These are phyloP conservation scores for Calamus simplicifolius DNA, from an alignment of 176 grass and related monocot species.

Conservation along the genomic window DNA sequence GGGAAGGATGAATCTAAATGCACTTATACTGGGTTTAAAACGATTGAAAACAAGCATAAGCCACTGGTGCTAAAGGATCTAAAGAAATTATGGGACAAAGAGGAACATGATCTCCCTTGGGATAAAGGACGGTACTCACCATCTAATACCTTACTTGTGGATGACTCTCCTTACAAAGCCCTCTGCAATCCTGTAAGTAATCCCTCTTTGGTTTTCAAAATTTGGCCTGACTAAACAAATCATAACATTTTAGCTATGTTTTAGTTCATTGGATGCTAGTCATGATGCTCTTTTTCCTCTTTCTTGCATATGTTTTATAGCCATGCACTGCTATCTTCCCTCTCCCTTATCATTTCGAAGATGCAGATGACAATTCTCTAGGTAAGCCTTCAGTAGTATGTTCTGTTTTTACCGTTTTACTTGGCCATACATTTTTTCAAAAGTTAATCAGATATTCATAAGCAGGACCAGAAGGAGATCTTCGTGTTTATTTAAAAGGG, in stretches of 20 bases:
- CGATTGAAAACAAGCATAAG: slow-evolving; percentile 54
- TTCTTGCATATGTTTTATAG: slow-evolving; percentile 24
- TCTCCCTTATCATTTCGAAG: slow-evolving; percentile 34
- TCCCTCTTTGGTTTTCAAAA: neutral
- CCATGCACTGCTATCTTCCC: slow-evolving; percentile 79
- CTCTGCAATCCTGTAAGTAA: slow-evolving; percentile 73
- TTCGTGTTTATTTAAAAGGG: slow-evolving; percentile 71
- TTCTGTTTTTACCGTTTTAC: slow-evolving; percentile 5
- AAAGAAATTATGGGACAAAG: slow-evolving; percentile 84
- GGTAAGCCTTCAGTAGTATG: slow-evolving; percentile 33
- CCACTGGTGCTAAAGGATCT: slow-evolving; percentile 85
- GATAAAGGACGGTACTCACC: slow-evolving; percentile 58
- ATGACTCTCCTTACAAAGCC: slow-evolving; percentile 98
- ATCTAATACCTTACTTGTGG: slow-evolving; percentile 89
- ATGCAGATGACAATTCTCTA: slow-evolving; percentile 53
- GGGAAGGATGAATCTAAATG: slow-evolving; percentile 66
- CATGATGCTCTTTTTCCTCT: no score
- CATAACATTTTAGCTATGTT: neutral
- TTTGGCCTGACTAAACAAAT: slow-evolving; percentile 15
- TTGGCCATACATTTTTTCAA: neutral
- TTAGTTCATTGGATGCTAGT: neutral
- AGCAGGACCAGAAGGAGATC: slow-evolving; percentile 74
- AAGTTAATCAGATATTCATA: slow-evolving; percentile 10
- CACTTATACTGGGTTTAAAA: slow-evolving; percentile 48
- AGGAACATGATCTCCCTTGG: slow-evolving; percentile 68